These are phyloP conservation scores for Vaccinium darrowii DNA, from an alignment of 148 eudicot genomes.

Conservation along the genomic window DNA sequence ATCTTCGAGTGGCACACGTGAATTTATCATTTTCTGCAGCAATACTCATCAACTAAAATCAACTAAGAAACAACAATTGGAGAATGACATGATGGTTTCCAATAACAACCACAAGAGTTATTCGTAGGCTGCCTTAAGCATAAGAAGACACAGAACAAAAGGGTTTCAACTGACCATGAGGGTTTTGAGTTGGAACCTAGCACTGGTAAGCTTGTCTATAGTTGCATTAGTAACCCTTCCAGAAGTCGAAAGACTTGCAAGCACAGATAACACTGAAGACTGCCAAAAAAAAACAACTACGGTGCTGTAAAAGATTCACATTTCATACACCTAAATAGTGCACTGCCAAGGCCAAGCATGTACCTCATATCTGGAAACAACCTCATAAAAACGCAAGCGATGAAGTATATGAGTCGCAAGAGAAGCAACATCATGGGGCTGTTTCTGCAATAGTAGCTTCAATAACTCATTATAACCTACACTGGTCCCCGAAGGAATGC, in stretches of 20 bases:
- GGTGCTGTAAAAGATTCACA: constrained; percentile 12
- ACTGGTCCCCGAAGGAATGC: constrained; percentile 67
- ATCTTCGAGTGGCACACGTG: constrained; percentile 76
- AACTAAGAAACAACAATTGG: constrained; percentile 12
- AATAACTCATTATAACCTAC: constrained; percentile 83
- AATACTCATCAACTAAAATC: constrained; percentile 32
- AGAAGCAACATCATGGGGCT: constrained; percentile 82
- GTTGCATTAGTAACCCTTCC: constrained; percentile 32
- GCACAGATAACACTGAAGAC: constrained; percentile 68
- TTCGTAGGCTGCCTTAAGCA: neutral
- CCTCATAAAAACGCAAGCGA: constrained; percentile 87
- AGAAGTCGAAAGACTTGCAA: constrained; percentile 51
- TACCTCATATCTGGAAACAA: constrained; percentile 94
- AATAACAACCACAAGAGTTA: neutral
- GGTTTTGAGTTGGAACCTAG: constrained; percentile 70
- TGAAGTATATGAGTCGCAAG: constrained; percentile 84
- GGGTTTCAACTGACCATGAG: constrained; percentile 63
- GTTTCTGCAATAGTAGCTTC: constrained; percentile 78
- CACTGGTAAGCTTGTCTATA: constrained; percentile 50
- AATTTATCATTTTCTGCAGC: constrained; percentile 76
- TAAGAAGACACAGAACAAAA: neutral
- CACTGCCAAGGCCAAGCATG: constrained; percentile 8
- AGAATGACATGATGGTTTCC: constrained; percentile 3
- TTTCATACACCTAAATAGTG: neutral
- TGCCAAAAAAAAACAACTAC: constrained; percentile 34